phyloP scores from a whole-genome alignment of 1,139 yeast genomes.

The Maudiozyma humilis region DNA sequence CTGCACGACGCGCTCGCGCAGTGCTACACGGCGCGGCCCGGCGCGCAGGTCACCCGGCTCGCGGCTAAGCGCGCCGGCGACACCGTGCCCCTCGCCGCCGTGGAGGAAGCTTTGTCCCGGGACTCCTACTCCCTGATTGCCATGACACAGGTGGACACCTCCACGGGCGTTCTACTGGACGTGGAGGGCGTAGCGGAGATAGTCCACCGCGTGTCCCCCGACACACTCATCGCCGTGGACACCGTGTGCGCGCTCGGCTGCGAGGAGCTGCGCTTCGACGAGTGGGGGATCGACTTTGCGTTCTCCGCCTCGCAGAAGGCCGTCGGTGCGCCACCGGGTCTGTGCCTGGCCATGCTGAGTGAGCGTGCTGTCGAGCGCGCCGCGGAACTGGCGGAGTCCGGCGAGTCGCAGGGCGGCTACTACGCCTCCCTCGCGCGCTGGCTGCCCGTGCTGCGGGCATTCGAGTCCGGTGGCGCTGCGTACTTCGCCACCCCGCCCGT shows the following conservation, averaged over 20 bases:
- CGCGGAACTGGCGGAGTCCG: too few species aligned
- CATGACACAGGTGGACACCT: conserved; percentile 92
- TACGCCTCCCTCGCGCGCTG: conserved; percentile 77
- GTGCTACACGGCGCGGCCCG: conserved; percentile 48
- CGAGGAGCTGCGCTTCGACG: conserved; percentile 76
- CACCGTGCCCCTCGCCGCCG: conserved; percentile 45
- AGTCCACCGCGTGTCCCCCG: conserved; percentile 62
- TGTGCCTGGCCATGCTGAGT: conserved; percentile 69
- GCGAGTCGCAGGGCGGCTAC: conserved; percentile 35
- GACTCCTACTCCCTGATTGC: conserved; percentile 62
- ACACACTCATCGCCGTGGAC: conserved; percentile 76
- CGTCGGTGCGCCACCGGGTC: conserved; percentile 89
- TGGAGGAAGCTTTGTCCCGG: conserved; percentile 47
- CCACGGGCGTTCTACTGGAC: conserved; percentile 81
- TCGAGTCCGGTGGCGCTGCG: conserved; percentile 62
- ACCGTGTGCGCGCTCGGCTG: conserved; percentile 93
- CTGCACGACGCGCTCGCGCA: conserved; percentile 72
- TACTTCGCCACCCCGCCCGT: conserved; percentile 94
- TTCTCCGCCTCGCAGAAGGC: conserved; percentile 95
- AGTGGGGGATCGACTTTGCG: conserved; percentile 84
- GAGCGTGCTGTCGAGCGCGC: conserved; percentile 65
- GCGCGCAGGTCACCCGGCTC: conserved; percentile 43
- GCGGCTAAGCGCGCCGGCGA: conserved; percentile 64
- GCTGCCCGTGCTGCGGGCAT: conserved; percentile 83
- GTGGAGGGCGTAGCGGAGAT: conserved; percentile 54